These are phyloP conservation scores for Truncatella angustata DNA, from an alignment of 2,329 filamentous ascomycete genomes.

Conservation along the genomic window DNA sequence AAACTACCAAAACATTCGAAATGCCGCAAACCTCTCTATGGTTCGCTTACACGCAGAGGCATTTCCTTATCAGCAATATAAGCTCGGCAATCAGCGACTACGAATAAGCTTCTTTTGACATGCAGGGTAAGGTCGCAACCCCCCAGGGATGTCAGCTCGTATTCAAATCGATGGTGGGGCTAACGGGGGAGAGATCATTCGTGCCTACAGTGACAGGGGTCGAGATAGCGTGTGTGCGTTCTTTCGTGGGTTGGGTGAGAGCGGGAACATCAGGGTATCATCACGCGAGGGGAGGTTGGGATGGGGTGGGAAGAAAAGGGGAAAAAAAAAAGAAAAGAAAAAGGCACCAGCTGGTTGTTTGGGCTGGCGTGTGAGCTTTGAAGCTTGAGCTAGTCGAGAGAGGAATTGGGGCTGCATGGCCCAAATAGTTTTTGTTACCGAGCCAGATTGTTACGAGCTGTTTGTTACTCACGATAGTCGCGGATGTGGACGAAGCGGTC, in stretches of 20 bases:
- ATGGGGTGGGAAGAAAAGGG: no score
- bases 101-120: constrained; percentile 4
- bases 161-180: neutral
- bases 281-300: neutral
- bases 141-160: neutral
- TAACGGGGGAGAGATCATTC: neutral
- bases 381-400: no score
- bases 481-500: no score
- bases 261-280: neutral
- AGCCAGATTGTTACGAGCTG: no score
- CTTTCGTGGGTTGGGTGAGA: neutral
- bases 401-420: no score
- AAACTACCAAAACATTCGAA: neutral
- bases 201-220: no score
- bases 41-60: neutral
- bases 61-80: neutral
- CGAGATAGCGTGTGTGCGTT: neutral
- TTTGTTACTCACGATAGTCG: neutral
- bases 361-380: no score
- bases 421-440: no score
- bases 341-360: no score
- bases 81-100: neutral
- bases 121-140: neutral
- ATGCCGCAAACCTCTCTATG: no score
- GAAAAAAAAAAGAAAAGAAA: no score